Conservation (phyloP, 163 green algal genomes). For the Volvox carteri region DNA sequence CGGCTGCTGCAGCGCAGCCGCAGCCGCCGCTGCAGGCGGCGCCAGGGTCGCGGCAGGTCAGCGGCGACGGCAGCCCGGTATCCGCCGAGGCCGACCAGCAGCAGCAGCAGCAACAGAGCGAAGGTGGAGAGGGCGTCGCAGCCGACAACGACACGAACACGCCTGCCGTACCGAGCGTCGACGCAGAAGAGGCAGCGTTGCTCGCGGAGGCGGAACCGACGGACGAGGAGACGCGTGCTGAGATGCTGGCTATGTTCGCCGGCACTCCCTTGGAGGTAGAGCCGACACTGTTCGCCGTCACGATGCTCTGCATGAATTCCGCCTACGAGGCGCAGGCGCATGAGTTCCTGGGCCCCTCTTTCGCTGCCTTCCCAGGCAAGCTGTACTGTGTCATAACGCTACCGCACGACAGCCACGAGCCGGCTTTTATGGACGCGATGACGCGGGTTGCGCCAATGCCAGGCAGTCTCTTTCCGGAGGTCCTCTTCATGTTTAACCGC, state of each 20-base stretch:
- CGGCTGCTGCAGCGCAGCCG: neutral
- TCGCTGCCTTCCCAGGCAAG: conserved; percentile 73
- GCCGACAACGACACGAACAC: neutral
- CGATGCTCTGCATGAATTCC: conserved; percentile 78
- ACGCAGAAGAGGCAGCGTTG: conserved; percentile 4
- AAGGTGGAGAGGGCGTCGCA: neutral
- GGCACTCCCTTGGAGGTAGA: conserved; percentile 11
- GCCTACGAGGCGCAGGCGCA: conserved; percentile 65
- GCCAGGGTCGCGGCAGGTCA: too few species aligned
- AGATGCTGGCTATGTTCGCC: conserved; percentile 63
- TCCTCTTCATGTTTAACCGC: conserved; percentile 72
- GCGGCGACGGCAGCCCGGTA: neutral
- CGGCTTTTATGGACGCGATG: conserved; percentile 70
- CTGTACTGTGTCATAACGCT: conserved; percentile 76
- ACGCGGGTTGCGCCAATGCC: conserved; percentile 65
- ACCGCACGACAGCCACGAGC: conserved; percentile 68
- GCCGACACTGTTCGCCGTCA: conserved; percentile 73
- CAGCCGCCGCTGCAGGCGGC: neutral
- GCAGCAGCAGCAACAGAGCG: neutral
- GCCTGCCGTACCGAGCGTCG: neutral
- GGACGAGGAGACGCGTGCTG: conserved; percentile 63
- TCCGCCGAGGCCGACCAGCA: neutral
- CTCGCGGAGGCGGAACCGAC: conserved; percentile 44
- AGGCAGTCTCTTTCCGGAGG: conserved; percentile 66
- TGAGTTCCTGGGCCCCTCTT: conserved; percentile 69